A percentile compares a stretch with the other conserved stretches of the same genome.
phyloP scores from a whole-genome alignment of 2,329 filamentous ascomycete genomes.

The Pseudogymnoascus sp. region DNA sequence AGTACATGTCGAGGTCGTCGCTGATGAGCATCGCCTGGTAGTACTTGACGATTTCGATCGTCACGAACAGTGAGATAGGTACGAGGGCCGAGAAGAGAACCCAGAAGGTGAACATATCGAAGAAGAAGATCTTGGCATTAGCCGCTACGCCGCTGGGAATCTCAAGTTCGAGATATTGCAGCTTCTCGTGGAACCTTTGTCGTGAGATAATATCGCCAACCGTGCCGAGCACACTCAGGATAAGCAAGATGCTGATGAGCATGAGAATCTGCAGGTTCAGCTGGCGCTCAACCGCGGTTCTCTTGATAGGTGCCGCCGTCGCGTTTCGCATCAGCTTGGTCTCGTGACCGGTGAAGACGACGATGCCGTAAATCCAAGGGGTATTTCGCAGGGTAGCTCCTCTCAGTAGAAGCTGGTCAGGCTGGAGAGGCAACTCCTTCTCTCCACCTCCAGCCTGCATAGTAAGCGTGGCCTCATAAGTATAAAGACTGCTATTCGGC shows the following conservation, averaged over 20 bases:
- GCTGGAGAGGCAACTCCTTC: slow-evolving; percentile 81
- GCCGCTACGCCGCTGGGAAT: slow-evolving; percentile 45
- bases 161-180: slow-evolving; percentile 67
- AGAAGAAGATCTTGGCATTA: slow-evolving; percentile 74
- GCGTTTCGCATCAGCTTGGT: slow-evolving; percentile 99
- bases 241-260: slow-evolving; percentile 74
- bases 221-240: slow-evolving; percentile 81
- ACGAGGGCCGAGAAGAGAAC: slow-evolving; percentile 94
- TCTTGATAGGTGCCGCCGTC: slow-evolving; percentile 93
- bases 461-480: slow-evolving; percentile 92
- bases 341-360: slow-evolving; percentile 96
- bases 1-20: slow-evolving; percentile 95
- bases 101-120: slow-evolving; percentile 97
- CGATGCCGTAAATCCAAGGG: slow-evolving; percentile 91
- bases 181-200: slow-evolving; percentile 50
- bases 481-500: slow-evolving; percentile 96
- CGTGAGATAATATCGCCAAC: slow-evolving; percentile 82
- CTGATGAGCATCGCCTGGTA: slow-evolving; percentile 97
- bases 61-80: slow-evolving; percentile 95
- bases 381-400: slow-evolving; percentile 93
- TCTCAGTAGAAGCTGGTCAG: slow-evolving; percentile 86
- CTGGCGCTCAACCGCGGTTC: slow-evolving; percentile 88
- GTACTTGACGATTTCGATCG: slow-evolving; percentile 95
- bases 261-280: slow-evolving; percentile 91
- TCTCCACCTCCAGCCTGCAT: slow-evolving; percentile 86